A percentile compares a stretch with the other conserved stretches of the same genome.
Conservation (phyloP, 139 green algal genomes). For the Volvox reticuliferus region DNA sequence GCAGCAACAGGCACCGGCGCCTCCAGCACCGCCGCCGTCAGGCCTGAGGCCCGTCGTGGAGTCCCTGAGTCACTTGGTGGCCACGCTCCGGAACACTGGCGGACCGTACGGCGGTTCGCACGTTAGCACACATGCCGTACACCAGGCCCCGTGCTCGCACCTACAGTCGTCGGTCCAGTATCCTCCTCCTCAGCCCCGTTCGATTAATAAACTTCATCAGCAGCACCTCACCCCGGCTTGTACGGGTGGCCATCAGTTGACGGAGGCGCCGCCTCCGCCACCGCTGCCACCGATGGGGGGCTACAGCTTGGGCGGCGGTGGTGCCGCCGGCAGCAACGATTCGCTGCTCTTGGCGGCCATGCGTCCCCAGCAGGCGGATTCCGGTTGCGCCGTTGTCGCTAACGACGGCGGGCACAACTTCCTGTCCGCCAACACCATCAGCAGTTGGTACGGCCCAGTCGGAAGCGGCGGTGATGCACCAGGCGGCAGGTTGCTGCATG, state of each 20-base stretch:
- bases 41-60: neutral
- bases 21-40: neutral
- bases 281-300: too few species aligned
- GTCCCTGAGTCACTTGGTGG: neutral
- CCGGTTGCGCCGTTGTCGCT: neutral
- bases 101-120: neutral
- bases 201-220: too few species aligned
- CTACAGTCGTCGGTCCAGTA: neutral
- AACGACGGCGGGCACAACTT: neutral
- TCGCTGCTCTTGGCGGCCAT: constrained; percentile 12
- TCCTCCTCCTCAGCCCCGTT: neutral
- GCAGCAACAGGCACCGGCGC: too few species aligned
- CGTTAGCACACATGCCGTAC: neutral
- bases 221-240: too few species aligned
- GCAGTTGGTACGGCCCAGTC: neutral
- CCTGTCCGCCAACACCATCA: neutral
- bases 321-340: neutral
- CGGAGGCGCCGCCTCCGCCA: too few species aligned
- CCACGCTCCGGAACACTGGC: neutral
- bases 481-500: too few species aligned
- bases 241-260: too few species aligned
- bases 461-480: too few species aligned
- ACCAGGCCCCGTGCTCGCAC: neutral
- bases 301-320: neutral
- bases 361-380: neutral